Conservation (phyloP, 2,329 filamentous ascomycete genomes). For the Ophiocordyceps australis region DNA sequence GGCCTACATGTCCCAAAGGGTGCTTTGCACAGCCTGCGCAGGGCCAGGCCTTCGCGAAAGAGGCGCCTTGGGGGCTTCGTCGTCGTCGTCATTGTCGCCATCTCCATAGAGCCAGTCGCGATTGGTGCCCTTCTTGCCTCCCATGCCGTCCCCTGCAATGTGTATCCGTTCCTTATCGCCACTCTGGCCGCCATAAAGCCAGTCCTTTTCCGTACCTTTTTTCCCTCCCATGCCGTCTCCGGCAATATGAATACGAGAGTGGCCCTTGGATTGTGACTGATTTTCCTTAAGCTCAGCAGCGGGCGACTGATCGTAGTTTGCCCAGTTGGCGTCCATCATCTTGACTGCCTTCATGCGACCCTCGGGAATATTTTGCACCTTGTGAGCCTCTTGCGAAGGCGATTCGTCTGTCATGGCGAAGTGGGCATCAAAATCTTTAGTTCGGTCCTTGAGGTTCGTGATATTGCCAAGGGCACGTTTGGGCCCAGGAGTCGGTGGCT, state of each 20-base stretch:
- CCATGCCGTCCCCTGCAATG: slow-evolving; percentile 46
- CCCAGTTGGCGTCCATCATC: slow-evolving; percentile 53
- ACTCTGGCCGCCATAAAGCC: slow-evolving; percentile 39
- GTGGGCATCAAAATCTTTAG: slow-evolving; percentile 61
- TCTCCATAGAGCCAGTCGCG: slow-evolving; percentile 41
- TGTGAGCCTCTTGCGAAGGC: slow-evolving; percentile 23
- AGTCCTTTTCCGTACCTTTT: slow-evolving; percentile 33
- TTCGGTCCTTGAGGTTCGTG: slow-evolving; percentile 55
- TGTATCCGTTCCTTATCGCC: slow-evolving; percentile 21
- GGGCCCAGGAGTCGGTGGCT: slow-evolving; percentile 21
- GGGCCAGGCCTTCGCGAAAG: slow-evolving; percentile 14
- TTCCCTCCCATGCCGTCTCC: slow-evolving; percentile 51
- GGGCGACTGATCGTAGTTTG: slow-evolving; percentile 34
- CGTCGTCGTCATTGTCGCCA: slow-evolving; percentile 21
- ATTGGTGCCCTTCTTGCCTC: slow-evolving; percentile 32
- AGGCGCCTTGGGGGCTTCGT: slow-evolving; percentile 13
- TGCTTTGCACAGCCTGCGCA: slow-evolving; percentile 3
- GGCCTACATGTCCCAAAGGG: slow-evolving; percentile 34
- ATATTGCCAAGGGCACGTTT: slow-evolving; percentile 41
- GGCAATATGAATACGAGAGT: slow-evolving; percentile 22
- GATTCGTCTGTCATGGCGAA: slow-evolving; percentile 59
- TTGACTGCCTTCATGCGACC: slow-evolving; percentile 52
- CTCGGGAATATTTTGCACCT: slow-evolving; percentile 27
- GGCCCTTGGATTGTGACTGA: slow-evolving; percentile 19
- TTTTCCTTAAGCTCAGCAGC: slow-evolving; percentile 34